Evolutionary conservation across 2,329 filamentous ascomycete genomes (phyloP).

Genomic region (Colletotrichum sp.): DNA sequence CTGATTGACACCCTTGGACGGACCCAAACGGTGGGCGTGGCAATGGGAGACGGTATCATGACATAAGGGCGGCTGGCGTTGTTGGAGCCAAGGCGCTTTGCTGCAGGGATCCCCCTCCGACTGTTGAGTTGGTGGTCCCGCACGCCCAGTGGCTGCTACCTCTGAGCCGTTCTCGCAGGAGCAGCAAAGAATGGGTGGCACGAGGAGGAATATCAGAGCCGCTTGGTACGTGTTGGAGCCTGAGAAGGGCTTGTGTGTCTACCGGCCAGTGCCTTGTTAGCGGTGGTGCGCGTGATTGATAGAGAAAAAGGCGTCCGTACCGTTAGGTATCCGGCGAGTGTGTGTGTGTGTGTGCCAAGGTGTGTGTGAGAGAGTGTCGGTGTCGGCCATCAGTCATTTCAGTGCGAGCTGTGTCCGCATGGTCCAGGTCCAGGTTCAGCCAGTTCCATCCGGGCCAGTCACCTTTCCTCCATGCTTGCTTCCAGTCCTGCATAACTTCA

Average conservation of each 20-base stretch:
- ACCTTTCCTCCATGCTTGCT: not conserved
- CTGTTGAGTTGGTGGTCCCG: not conserved
- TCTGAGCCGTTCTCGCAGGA: not conserved
- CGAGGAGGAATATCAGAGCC: constrained; percentile 12
- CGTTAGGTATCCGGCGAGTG: not conserved
- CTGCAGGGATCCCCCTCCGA: constrained; percentile 10
- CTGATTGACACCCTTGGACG: constrained; percentile 4
- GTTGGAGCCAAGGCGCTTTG: not conserved
- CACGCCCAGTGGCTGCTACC: not conserved
- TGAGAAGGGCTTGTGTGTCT: not conserved
- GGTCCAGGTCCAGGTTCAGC: not conserved
- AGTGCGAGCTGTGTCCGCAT: not conserved
- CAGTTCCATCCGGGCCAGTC: not conserved
- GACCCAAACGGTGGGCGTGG: constrained; percentile 17
- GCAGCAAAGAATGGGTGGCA: not conserved
- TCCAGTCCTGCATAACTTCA: not conserved
- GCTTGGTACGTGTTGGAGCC: constrained; percentile 1
- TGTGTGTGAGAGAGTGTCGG: not conserved
- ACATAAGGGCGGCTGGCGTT: not conserved
- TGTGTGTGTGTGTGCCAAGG: not conserved
- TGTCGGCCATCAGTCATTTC: not conserved
- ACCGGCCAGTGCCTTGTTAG: not conserved
- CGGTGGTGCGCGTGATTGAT: not conserved
- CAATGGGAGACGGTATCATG: constrained; percentile 14
- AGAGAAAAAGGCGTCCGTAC: not conserved